A percentile compares a stretch with the other conserved stretches of the same genome.
These are phyloP conservation scores for Penicillium diatomitis DNA, from an alignment of 495 filamentous ascomycete genomes.

Conservation along the genomic window DNA sequence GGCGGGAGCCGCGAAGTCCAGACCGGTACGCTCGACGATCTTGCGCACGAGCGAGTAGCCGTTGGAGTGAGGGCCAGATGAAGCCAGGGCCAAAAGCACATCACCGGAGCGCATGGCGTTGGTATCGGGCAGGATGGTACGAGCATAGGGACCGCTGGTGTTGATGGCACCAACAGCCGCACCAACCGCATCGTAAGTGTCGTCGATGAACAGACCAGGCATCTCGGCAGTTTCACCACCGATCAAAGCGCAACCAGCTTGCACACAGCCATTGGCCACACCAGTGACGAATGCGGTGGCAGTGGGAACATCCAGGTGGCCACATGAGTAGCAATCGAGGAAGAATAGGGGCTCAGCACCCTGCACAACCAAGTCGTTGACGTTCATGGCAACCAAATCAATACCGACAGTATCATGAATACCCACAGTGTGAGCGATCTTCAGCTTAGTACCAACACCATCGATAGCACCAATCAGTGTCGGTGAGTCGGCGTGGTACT, in stretches of 20 bases:
- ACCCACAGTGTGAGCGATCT: conserved; percentile 77
- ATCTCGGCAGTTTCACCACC: conserved; percentile 97
- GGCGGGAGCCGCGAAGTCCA: conserved; percentile 57
- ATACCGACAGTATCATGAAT: conserved; percentile 92
- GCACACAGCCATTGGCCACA: conserved; percentile 72
- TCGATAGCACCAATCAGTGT: conserved; percentile 86
- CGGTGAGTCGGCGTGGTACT: conserved; percentile 60
- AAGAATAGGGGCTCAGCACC: conserved; percentile 91
- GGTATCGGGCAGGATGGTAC: conserved; percentile 63
- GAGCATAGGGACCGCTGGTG: conserved; percentile 38
- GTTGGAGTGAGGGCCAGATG: conserved; percentile 84
- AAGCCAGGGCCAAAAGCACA: conserved; percentile 71
- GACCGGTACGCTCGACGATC: conserved; percentile 63
- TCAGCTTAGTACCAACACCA: conserved; percentile 93
- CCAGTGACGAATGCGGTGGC: conserved; percentile 78
- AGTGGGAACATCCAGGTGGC: conserved; percentile 65
- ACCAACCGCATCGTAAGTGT: conserved; percentile 86
- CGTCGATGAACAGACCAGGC: conserved; percentile 78
- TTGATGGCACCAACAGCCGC: conserved; percentile 76
- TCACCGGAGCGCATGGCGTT: conserved; percentile 71
- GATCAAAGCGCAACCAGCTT: conserved; percentile 78
- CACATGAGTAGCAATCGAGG: conserved; percentile 92
- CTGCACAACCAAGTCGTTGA: conserved; percentile 93
- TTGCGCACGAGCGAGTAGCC: conserved; percentile 90
- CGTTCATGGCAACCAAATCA: conserved; percentile 97